Evolutionary conservation across 2,329 filamentous ascomycete genomes (phyloP).

Genomic region (Mycosphaerella sp.): DNA sequence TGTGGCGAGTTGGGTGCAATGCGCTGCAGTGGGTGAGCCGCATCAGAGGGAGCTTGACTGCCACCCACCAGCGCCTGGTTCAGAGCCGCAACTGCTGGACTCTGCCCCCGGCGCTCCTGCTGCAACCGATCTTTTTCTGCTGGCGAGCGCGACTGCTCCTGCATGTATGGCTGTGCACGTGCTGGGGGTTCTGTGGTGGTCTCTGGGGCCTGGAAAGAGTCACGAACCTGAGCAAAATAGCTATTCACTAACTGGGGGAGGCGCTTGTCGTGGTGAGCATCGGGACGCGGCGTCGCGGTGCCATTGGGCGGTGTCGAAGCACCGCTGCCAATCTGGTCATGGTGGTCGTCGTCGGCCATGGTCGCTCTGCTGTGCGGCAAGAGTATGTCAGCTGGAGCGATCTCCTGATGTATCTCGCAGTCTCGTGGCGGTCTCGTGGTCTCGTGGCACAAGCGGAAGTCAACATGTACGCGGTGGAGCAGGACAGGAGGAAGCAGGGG

Average conservation of each 20-base stretch:
- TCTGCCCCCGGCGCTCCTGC: slow-evolving; percentile 19
- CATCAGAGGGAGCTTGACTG: slow-evolving; percentile 9
- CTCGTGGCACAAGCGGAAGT: slow-evolving; percentile 16
- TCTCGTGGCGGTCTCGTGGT: slow-evolving; percentile 9
- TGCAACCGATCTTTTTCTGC: slow-evolving; percentile 15
- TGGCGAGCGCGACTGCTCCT: slow-evolving; percentile 13
- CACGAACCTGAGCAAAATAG: slow-evolving; percentile 99
- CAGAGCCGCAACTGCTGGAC: slow-evolving; percentile 18
- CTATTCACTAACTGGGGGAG: slow-evolving; percentile 87
- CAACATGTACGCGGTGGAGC: slow-evolving; percentile 15
- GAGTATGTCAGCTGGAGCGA: slow-evolving; percentile 27
- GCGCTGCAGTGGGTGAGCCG: slow-evolving; percentile 22
- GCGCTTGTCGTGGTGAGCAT: slow-evolving; percentile 81
- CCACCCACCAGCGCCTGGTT: slow-evolving; percentile 20
- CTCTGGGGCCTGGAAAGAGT: slow-evolving; percentile 50
- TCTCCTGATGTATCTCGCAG: slow-evolving; percentile 15
- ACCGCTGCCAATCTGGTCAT: slow-evolving; percentile 70
- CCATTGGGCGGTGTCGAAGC: slow-evolving; percentile 78
- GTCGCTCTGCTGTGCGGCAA: slow-evolving; percentile 29
- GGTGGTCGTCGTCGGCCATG: slow-evolving; percentile 55
- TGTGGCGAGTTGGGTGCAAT: slow-evolving; percentile 35
- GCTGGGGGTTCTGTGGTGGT: slow-evolving; percentile 30
- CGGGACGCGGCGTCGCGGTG: slow-evolving; percentile 86
- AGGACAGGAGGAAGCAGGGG: slow-evolving; percentile 7
- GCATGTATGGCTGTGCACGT: slow-evolving; percentile 21